phyloP scores from a whole-genome alignment of 805 yeast genomes.

The Candida piceae region DNA sequence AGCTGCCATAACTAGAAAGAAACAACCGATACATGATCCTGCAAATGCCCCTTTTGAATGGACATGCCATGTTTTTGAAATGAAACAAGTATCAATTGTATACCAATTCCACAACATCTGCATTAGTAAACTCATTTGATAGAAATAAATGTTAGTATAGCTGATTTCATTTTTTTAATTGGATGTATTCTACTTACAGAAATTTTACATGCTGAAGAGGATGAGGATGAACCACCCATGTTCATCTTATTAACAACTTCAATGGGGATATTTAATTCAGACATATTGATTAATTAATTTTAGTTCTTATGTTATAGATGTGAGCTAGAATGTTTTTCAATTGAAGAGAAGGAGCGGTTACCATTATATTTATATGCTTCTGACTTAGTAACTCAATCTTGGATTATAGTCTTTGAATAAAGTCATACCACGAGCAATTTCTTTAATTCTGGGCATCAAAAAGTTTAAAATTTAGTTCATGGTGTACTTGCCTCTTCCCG shows the following conservation, averaged over 20 bases:
- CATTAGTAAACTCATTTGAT: background rate
- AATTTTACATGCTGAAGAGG: constrained; percentile 15
- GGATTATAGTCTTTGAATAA: too few species aligned
- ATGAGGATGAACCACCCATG: constrained; percentile 7
- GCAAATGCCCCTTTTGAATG: constrained; percentile 57
- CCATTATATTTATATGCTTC: too few species aligned
- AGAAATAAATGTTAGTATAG: background rate
- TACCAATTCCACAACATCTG: constrained; percentile 72
- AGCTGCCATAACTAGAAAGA: constrained; percentile 50
- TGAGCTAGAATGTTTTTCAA: too few species aligned
- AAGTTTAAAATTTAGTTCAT: too few species aligned
- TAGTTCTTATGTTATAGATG: background rate
- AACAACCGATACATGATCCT: constrained; percentile 70
- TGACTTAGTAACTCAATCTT: too few species aligned
- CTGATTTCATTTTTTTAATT: background rate
- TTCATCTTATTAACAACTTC: constrained; percentile 14
- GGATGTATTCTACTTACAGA: constrained; percentile 13
- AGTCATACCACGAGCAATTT: too few species aligned
- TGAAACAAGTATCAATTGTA: constrained; percentile 60
- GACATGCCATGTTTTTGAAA: constrained; percentile 61
- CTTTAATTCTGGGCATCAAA: too few species aligned
- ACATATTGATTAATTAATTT: background rate
- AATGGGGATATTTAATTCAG: constrained; percentile 4
- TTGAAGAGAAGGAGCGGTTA: too few species aligned
- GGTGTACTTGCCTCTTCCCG: too few species aligned